These are phyloP conservation scores for Salix dunnii DNA, from an alignment of 345 rosid species.

Conservation along the genomic window DNA sequence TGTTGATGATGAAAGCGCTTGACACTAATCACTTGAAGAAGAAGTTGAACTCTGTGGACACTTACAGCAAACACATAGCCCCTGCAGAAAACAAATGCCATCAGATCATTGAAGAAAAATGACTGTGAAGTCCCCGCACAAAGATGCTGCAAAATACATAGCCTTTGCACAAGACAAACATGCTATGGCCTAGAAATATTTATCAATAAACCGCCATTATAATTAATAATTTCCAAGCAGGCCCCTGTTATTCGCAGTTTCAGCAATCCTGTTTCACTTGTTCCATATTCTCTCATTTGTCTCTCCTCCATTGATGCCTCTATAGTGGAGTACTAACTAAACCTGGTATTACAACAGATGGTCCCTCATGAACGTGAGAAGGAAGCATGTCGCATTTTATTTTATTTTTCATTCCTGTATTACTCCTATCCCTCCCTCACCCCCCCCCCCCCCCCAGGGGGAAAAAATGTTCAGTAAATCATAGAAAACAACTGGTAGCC, in stretches of 20 bases:
- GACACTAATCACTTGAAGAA: slow-evolving; percentile 94
- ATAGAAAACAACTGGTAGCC: too few species aligned
- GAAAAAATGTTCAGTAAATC: too few species aligned
- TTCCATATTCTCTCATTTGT: too few species aligned
- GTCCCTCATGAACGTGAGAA: background rate
- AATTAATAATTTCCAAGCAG: too few species aligned
- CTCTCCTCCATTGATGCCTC: background rate
- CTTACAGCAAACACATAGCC: slow-evolving; percentile 97
- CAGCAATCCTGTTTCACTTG: background rate
- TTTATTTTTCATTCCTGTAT: too few species aligned
- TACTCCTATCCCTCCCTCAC: too few species aligned
- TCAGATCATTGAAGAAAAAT: slow-evolving; percentile 2
- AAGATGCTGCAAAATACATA: background rate
- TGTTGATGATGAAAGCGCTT: slow-evolving; percentile 92
- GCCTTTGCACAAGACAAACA: background rate
- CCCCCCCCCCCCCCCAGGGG: too few species aligned
- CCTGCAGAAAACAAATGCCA: slow-evolving; percentile 42
- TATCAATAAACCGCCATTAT: background rate
- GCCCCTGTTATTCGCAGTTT: background rate
- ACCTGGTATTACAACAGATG: background rate
- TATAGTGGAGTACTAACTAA: background rate
- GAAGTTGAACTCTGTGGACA: slow-evolving; percentile 97
- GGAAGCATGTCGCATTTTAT: background rate
- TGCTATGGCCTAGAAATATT: background rate
- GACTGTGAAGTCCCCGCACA: background rate